Percentiles rank a stretch among this genome's conserved stretches.
Evolutionary conservation across 2,329 filamentous ascomycete genomes (phyloP).

Genomic region (Capronia coronata): DNA sequence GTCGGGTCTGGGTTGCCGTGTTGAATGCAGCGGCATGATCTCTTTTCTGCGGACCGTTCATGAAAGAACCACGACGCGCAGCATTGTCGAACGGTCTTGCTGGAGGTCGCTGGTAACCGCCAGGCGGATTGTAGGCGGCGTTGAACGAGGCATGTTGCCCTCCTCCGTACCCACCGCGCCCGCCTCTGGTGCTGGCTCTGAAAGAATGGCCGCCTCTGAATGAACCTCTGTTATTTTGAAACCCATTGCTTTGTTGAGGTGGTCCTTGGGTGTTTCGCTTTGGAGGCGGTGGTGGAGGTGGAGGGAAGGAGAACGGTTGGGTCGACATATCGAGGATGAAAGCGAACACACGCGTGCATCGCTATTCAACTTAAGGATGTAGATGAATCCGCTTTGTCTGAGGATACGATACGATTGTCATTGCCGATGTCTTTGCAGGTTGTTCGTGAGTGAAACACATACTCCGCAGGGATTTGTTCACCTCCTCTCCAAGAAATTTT

Average conservation of each 20-base stretch:
- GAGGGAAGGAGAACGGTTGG: conserved; percentile 43
- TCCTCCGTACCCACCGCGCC: conserved; percentile 11
- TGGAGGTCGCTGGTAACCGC: conserved; percentile 6
- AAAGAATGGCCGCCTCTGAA: conserved; percentile 10
- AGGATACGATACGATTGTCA: too few species aligned
- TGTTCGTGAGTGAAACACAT: too few species aligned
- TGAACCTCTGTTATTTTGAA: conserved; percentile 14
- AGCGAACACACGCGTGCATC: background rate
- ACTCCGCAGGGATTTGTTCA: too few species aligned
- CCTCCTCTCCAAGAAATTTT: background rate
- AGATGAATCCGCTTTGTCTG: too few species aligned
- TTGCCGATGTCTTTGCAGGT: background rate
- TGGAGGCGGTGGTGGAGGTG: conserved; percentile 41
- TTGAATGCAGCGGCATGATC: conserved; percentile 27
- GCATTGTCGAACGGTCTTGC: conserved; percentile 3
- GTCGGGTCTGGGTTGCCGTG: conserved; percentile 6
- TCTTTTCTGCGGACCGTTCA: conserved; percentile 23
- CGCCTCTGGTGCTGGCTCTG: conserved; percentile 9
- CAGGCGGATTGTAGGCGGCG: too few species aligned
- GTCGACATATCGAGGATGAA: conserved; percentile 18
- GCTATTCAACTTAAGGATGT: background rate
- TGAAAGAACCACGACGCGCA: background rate
- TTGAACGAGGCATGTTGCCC: background rate
- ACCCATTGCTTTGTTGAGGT: conserved; percentile 8
- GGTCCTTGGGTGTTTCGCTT: conserved; percentile 10